These are phyloP conservation scores for Turritis glabra DNA, from an alignment of 345 rosid species.

Conservation along the genomic window DNA sequence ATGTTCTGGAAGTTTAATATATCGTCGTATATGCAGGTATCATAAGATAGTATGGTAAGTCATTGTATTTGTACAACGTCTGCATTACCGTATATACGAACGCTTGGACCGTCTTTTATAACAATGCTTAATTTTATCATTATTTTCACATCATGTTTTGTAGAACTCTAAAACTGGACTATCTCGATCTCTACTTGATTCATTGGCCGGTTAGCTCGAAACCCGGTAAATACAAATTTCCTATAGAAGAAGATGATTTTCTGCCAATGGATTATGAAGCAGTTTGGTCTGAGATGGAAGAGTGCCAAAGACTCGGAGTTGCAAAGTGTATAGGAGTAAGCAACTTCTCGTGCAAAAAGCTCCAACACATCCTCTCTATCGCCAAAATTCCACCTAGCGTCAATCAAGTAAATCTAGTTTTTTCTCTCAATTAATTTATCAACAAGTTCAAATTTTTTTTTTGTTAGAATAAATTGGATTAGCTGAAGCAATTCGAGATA, in stretches of 20 bases:
- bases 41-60: too few species aligned
- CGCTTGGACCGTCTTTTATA: not conserved
- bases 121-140: not conserved
- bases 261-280: conserved; percentile 58
- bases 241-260: conserved; percentile 65
- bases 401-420: conserved; percentile 55
- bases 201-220: conserved; percentile 90
- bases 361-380: conserved; percentile 52
- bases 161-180: conserved; percentile 69
- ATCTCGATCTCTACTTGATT: conserved; percentile 66
- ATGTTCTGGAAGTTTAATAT: too few species aligned
- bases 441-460: too few species aligned
- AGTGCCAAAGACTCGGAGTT: conserved; percentile 64
- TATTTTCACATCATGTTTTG: not conserved
- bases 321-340: conserved; percentile 79
- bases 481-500: too few species aligned
- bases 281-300: conserved; percentile 83
- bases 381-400: conserved; percentile 78
- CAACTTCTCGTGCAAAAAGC: conserved; percentile 77
- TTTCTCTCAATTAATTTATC: not conserved
- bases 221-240: conserved; percentile 62
- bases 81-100: too few species aligned
- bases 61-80: too few species aligned
- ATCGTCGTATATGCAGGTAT: too few species aligned
- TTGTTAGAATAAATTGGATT: too few species aligned